phyloP scores from a whole-genome alignment of 1,284 basidiomycete species.

The Neolentinus lepideus region DNA sequence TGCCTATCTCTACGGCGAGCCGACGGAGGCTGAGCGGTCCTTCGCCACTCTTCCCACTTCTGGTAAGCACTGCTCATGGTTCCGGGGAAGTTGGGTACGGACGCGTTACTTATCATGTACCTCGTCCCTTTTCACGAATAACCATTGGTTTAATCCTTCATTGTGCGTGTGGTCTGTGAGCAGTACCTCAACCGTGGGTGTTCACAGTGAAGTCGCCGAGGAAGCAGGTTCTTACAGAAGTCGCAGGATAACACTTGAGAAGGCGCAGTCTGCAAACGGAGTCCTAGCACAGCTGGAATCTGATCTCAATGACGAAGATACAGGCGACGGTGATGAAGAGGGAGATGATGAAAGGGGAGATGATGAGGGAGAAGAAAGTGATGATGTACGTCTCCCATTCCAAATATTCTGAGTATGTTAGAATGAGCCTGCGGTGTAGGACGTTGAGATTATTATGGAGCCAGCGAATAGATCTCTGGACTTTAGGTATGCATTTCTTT shows the following conservation, averaged over 20 bases:
- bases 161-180: conserved; percentile 26
- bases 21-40: conserved; percentile 27
- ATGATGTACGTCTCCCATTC: conserved; percentile 24
- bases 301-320: conserved; percentile 14
- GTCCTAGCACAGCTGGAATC: conserved; percentile 37
- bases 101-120: conserved; percentile 3
- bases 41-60: conserved; percentile 20
- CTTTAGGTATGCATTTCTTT: conserved; percentile 44
- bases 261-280: conserved; percentile 34
- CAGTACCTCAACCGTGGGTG: conserved; percentile 51
- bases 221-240: conserved; percentile 5
- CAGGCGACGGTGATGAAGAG: conserved; percentile 26
- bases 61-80: conserved; percentile 31
- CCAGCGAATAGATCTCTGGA: conserved; percentile 61
- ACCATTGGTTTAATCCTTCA: conserved; percentile 1
- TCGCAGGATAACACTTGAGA: conserved; percentile 39
- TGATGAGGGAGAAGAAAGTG: conserved; percentile 30
- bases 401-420: conserved; percentile 3
- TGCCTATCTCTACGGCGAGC: conserved; percentile 65
- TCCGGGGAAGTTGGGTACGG: conserved; percentile 8
- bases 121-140: not conserved
- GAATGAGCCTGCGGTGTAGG: conserved; percentile 29
- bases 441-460: conserved; percentile 79
- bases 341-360: conserved; percentile 31
- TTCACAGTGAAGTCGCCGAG: not conserved